Base-by-base conservation (phyloP, 2,329 filamentous ascomycete genomes). In the Fonsecaea erecta region DNA sequence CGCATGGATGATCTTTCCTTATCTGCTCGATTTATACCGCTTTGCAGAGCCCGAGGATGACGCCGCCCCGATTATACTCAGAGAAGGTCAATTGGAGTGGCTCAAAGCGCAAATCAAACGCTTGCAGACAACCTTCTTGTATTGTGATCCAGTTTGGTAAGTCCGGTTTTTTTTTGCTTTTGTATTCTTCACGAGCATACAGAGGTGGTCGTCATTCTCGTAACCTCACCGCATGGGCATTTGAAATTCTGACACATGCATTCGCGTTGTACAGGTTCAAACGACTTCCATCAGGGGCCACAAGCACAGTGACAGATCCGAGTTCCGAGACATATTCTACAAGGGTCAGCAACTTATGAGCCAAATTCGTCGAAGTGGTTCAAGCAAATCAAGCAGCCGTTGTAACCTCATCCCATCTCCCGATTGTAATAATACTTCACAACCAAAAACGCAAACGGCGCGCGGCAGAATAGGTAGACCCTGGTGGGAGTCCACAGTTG, bases 31-130 rank as follows among this genome's bases (percentile, higher is more conserved):
- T 12, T n/a, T 71, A 18, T 71, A 62, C 32, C 63, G 68, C 12
- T 52, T 71, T 9, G 70, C 71, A 3, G 67, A 71, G 24, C 71
- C 70, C 18, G 68, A 68, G 54, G 68, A 71, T 46, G 70, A 68
- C 26, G 64, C 63, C 6, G 54, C 63, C 8, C 69, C 70, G 16
- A 60, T 70, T 18, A 52, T 66, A 11, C 34, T 73, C 34, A 63
- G 70, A 6, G 56, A 67, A 12, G 71, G 67, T 21, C 71, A 73
- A 60, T 55, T 71, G 21, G 65, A 72, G 6, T 72, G 71, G 70
- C 63, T 72, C 40, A 66, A 66, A 53, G 64, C 34, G 32, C 70
- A 73, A 54, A 51, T 72, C 56, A 71, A 67, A 55, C 60, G 71
- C 51, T 46, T 72, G 57, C 70, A 71, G 52, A 69, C 53, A 1